A percentile compares a stretch with the other conserved stretches of the same genome.
phyloP scores from a whole-genome alignment of 768 basidiomycete genomes.

The Lenzites betulinus region DNA sequence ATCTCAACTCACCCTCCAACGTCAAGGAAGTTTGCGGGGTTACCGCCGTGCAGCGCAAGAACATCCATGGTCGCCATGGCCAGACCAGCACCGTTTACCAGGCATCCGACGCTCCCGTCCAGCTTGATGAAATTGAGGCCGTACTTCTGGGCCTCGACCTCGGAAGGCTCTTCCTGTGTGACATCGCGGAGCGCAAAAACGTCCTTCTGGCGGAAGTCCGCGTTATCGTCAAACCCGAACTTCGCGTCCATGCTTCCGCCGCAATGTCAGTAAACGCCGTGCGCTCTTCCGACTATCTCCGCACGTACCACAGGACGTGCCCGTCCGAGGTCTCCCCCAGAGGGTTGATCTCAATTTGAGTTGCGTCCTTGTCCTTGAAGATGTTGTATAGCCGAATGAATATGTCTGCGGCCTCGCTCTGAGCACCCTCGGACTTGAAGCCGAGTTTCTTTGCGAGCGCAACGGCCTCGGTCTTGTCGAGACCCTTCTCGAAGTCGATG shows the following conservation, averaged over 20 bases:
- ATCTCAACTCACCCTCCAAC: constrained; percentile 79
- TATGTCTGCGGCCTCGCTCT: constrained; percentile 87
- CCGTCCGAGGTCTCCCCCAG: constrained; percentile 92
- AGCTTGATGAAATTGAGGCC: constrained; percentile 99
- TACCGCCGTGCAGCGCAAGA: constrained; percentile 91
- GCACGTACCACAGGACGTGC: constrained; percentile 82
- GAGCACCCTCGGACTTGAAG: constrained; percentile 70
- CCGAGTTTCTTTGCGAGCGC: constrained; percentile 88
- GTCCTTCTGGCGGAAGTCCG: constrained; percentile 95
- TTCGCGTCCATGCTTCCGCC: constrained; percentile 94
- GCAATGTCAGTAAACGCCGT: too few relatives aligned
- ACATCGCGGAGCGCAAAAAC: constrained; percentile 88
- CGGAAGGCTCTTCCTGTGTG: constrained; percentile 94
- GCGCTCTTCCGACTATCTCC: too few relatives aligned
- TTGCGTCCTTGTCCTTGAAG: constrained; percentile 99
- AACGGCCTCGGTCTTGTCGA: constrained; percentile 71
- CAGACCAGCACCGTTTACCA: constrained; percentile 97
- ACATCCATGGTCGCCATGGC: constrained; percentile 99
- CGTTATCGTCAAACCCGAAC: constrained; percentile 99
- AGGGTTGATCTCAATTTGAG: constrained; percentile 99
- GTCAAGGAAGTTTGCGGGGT: constrained; percentile 98
- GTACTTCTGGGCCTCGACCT: constrained; percentile 96
- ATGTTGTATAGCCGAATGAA: constrained; percentile 94
- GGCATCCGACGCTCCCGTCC: constrained; percentile 94
- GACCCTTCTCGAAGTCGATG: constrained; percentile 81